A percentile compares a stretch with the other conserved stretches of the same genome.
These are phyloP conservation scores for Trichoderma asperellum DNA, from an alignment of 2,329 filamentous ascomycete species.

Conservation along the genomic window DNA sequence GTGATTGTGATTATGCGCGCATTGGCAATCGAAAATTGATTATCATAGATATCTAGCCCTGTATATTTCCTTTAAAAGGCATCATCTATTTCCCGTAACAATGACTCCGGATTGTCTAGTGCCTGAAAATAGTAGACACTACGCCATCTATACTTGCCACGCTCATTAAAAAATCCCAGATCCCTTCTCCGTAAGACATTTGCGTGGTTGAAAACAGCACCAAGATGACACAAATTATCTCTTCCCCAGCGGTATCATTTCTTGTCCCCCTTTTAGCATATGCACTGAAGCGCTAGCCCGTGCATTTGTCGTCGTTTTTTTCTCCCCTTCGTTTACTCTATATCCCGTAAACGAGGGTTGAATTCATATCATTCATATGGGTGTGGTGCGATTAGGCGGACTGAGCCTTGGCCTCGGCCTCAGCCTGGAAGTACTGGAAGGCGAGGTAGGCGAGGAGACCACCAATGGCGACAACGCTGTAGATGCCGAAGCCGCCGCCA, in stretches of 20 bases:
- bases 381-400: constrained; percentile 9
- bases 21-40: constrained; percentile 24
- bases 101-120: constrained; percentile 19
- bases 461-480: constrained; percentile 78
- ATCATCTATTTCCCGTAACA: constrained; percentile 24
- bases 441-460: constrained; percentile 76
- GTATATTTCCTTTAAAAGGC: constrained; percentile 19
- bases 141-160: constrained; percentile 28
- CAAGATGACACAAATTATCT: constrained; percentile 10
- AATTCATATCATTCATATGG: neutral
- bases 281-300: constrained; percentile 1
- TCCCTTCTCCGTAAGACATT: constrained; percentile 1
- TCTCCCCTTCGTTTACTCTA: neutral
- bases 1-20: neutral
- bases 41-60: constrained; percentile 27
- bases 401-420: constrained; percentile 48
- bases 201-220: constrained; percentile 2
- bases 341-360: neutral
- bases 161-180: constrained; percentile 27
- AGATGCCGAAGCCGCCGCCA: constrained; percentile 76
- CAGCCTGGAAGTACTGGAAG: constrained; percentile 80
- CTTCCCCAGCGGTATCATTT: constrained; percentile 5
- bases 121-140: constrained; percentile 22
- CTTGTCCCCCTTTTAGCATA: neutral
- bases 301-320: neutral